Conservation (phyloP, 345 rosid genomes). For the Populus pruinosa region DNA sequence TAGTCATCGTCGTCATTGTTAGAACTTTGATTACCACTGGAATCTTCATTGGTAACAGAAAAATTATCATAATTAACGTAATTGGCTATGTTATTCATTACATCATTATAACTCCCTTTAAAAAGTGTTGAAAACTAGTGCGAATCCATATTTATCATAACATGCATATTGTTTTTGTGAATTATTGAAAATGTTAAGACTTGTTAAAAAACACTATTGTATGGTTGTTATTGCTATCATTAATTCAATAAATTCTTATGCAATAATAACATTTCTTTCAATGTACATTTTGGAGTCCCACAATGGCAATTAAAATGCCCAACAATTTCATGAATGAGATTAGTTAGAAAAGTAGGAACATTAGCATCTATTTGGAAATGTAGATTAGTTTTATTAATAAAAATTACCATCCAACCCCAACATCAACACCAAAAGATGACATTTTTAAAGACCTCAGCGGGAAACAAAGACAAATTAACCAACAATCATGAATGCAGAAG, state of each 20-base stretch:
- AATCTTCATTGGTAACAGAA: too few relatives aligned
- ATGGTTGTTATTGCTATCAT: not conserved
- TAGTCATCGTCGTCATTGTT: too few relatives aligned
- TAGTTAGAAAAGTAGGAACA: not conserved
- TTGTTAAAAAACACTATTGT: not conserved
- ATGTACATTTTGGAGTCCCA: not conserved
- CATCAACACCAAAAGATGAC: constrained; percentile 20
- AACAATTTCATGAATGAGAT: not conserved
- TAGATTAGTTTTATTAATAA: not conserved
- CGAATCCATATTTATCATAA: too few relatives aligned
- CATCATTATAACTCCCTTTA: too few relatives aligned
- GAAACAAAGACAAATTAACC: not conserved
- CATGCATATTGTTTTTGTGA: too few relatives aligned
- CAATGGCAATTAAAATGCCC: not conserved
- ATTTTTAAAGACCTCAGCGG: constrained; percentile 13
- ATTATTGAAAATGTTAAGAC: too few relatives aligned
- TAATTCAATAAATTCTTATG: not conserved
- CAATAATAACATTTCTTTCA: not conserved
- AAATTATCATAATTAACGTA: too few relatives aligned
- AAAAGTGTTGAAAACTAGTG: too few relatives aligned
- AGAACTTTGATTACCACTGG: too few relatives aligned
- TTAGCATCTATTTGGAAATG: not conserved
- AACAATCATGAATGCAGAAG: constrained; percentile 6
- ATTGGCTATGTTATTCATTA: too few relatives aligned
- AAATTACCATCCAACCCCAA: constrained; percentile 24